A percentile compares a stretch with the other conserved stretches of the same genome.
These are phyloP conservation scores for Cenococcum geophilum DNA, from an alignment of 495 filamentous ascomycete species.

Conservation along the genomic window DNA sequence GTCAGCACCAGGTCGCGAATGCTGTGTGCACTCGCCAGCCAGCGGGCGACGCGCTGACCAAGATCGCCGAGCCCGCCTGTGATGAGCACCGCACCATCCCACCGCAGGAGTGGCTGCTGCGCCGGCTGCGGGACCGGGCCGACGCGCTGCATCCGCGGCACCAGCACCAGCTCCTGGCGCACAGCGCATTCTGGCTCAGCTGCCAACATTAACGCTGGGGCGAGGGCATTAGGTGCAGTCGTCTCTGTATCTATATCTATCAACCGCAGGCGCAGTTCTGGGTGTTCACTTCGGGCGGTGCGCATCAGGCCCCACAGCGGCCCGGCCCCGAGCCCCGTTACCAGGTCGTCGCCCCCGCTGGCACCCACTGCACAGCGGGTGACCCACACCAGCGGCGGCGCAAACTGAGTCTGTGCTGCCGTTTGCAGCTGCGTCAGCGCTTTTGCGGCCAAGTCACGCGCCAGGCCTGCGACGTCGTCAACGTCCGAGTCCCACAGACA, in stretches of 20 bases:
- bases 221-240: not conserved
- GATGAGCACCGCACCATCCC: slow-evolving; percentile 39
- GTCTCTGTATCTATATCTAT: slow-evolving; percentile 28
- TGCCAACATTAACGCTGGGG: slow-evolving; percentile 20
- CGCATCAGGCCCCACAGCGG: slow-evolving; percentile 35
- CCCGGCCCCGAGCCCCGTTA: slow-evolving; percentile 21
- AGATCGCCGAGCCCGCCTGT: slow-evolving; percentile 25
- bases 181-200: slow-evolving; percentile 4
- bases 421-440: slow-evolving; percentile 8
- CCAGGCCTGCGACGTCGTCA: slow-evolving; percentile 23
- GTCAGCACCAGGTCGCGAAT: slow-evolving; percentile 18
- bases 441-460: slow-evolving; percentile 18
- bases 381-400: slow-evolving; percentile 30
- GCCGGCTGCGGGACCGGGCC: slow-evolving; percentile 11
- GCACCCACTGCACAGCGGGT: slow-evolving; percentile 31
- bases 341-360: slow-evolving; percentile 11
- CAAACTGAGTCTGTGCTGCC: slow-evolving; percentile 14
- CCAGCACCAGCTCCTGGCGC: no score
- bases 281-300: slow-evolving; percentile 32
- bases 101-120: slow-evolving; percentile 7
- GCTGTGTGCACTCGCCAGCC: slow-evolving; percentile 21
- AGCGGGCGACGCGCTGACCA: slow-evolving; percentile 13
- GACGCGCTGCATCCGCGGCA: slow-evolving; percentile 1
- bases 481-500: slow-evolving; percentile 32
- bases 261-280: slow-evolving; percentile 32